Percentiles rank a stretch among this genome's conserved stretches.
phyloP scores from a whole-genome alignment of 148 eudicot genomes.

The Nyssa sinensis region DNA sequence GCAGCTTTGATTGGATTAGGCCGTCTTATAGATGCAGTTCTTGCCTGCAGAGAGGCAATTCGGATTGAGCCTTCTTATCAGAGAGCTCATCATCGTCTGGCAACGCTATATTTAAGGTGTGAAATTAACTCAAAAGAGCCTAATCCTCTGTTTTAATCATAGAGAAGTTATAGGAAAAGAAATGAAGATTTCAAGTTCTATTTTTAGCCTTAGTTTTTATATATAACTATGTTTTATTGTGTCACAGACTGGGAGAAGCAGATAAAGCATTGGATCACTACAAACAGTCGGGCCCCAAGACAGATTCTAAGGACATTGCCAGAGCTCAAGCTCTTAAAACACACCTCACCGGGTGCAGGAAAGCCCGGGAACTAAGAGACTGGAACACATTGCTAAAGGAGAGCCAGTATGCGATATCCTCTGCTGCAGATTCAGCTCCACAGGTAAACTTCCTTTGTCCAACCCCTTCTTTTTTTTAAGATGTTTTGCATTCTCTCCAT shows the following conservation, averaged over 20 bases:
- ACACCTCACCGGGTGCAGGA: slow-evolving; percentile 36
- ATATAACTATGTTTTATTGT: slow-evolving; percentile 3
- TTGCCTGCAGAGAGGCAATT: slow-evolving; percentile 62
- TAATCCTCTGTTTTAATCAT: neutral
- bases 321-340: slow-evolving; percentile 44
- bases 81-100: slow-evolving; percentile 72
- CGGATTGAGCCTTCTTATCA: slow-evolving; percentile 57
- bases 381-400: slow-evolving; percentile 50
- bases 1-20: slow-evolving; percentile 73
- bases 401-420: slow-evolving; percentile 34
- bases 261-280: slow-evolving; percentile 61
- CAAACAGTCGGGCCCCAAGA: slow-evolving; percentile 42
- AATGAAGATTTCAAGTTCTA: no score
- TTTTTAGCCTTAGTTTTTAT: no score
- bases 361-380: slow-evolving; percentile 35
- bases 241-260: slow-evolving; percentile 55
- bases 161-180: no score
- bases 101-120: slow-evolving; percentile 64
- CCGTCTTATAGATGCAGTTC: slow-evolving; percentile 58
- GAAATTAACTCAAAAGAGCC: neutral
- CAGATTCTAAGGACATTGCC: slow-evolving; percentile 32
- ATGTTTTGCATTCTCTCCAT: no score
- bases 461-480: neutral
- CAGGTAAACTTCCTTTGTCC: slow-evolving; percentile 33
- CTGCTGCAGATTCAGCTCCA: slow-evolving; percentile 64